Base-by-base conservation (phyloP, 495 filamentous ascomycete species). In the Aspergillus heteromorphus region DNA sequence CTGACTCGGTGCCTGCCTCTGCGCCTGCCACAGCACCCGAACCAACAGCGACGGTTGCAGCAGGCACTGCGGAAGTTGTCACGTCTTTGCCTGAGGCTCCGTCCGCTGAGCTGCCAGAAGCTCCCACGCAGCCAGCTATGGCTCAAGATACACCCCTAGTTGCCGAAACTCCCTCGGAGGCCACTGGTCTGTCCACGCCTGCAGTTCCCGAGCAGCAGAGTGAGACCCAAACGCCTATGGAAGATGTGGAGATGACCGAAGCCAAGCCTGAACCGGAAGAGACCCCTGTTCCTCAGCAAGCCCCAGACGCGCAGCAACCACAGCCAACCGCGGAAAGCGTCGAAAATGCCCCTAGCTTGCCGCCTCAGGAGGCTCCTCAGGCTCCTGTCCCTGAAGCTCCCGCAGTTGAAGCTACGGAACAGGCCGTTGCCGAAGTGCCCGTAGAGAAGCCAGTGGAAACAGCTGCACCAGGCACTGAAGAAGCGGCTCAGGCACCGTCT, bases 211-310 rank as follows among this genome's bases (percentile, higher is more conserved):
- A 52, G 25, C 48, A 57, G 17, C 25, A 40, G 4, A 21, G 41
- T 14, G 53, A 65, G 40, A 21, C 42, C 2, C 10, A 27, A 6
- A 18, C 41, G 70, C 71, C 7, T 61, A 68, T 47, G 57, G 73
- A 71, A 51, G 64, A 62, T 48, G 53, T 65, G 25, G 51, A 61
- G 34, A 65, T 65, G 62, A 56, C 51, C n/a, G 62, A 58, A 30
- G 47, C 36, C 47, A 34, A 31, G 3, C 48, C 47, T 9, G 13
- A 38, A 4, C 11, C 34, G 10, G 23, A 21, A 40, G 48, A 49
- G 16, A 11, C 29, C 16, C 10, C 23, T 27, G 6, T 48, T 42
- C 16, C 53, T 25, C 19, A 14, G 50, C 51, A 48, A 48, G 21
- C 1, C 0, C 20, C 45, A 9, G 40, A 31, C 40, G 16, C 19